Conservation (phyloP, 768 basidiomycete species). For the Solioccasus polychromus region DNA sequence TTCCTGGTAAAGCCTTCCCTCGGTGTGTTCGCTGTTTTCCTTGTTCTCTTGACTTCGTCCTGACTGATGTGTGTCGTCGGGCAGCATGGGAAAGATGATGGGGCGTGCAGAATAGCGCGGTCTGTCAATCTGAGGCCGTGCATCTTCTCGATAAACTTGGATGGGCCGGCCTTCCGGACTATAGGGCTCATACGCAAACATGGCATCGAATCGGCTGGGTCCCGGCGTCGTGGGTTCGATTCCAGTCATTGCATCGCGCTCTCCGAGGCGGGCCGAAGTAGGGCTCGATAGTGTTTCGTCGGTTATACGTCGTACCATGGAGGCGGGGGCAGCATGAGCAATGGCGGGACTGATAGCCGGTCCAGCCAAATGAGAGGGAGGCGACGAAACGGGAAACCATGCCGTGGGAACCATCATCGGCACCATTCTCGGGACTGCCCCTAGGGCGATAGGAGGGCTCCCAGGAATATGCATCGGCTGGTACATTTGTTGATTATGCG, state of each 20-base stretch:
- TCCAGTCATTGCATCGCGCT: constrained; percentile 37
- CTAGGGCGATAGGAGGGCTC: constrained; percentile 12
- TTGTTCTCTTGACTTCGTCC: constrained; percentile 32
- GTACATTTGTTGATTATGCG: constrained; percentile 31
- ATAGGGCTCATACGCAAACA: constrained; percentile 26
- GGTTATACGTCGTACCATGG: constrained; percentile 5
- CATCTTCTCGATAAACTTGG: constrained; percentile 23
- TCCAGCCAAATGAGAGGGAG: constrained; percentile 9
- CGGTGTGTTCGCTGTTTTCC: constrained; percentile 34
- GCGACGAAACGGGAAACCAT: constrained; percentile 17
- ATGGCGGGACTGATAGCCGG: constrained; percentile 12
- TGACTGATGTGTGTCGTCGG: constrained; percentile 13
- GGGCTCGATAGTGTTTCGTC: constrained; percentile 31
- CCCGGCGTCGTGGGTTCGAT: constrained; percentile 40
- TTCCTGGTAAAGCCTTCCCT: constrained; percentile 12
- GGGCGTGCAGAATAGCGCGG: constrained; percentile 14
- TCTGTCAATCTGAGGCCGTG: constrained; percentile 18
- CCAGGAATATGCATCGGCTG: constrained; percentile 29
- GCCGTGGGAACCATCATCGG: constrained; percentile 8
- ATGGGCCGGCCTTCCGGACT: constrained; percentile 7
- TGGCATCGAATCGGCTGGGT: constrained; percentile 44
- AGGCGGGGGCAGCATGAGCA: constrained; percentile 14
- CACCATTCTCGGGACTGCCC: constrained; percentile 1
- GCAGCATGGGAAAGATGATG: constrained; percentile 4
- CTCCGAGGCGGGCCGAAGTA: constrained; percentile 40